Evolutionary conservation across 257 asterid genomes (phyloP), one percentile per base, ranked within the genome.

Genomic region (Apocynum venetum): DNA sequence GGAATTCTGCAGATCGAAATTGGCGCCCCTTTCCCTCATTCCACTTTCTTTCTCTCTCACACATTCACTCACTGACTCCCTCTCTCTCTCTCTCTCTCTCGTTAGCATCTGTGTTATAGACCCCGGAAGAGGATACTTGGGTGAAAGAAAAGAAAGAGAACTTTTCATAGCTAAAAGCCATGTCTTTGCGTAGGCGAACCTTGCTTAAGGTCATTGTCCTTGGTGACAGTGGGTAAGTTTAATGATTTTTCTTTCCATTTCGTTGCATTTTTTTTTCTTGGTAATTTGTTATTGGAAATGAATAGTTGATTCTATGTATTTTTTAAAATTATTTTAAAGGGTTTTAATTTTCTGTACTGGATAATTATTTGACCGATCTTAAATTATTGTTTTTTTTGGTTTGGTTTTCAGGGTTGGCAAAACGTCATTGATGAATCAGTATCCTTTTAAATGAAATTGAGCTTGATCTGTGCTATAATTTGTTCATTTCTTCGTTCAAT

Each of bases 351-450:
- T 35, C n/a, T 70, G 8, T 51, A 49, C 17, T 56, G 52, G 11
- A 4, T 51, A 5, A 9, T 78, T 53, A 25, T 59, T 71, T 51
- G 59, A 13, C 35, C 65, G 65, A 43, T 78, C 69, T 82, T 8
- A 25, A 4, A 61, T 67, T 71, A 19, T 53, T 76, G 41, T 6
- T 81, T 12, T 2, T 44, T 15, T 57, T 11, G 35, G 65, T 79
- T 80, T 69, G 76, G 72, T 76, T 78, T 78, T 41, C 93, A 96
- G 98, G 91, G 98, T 96, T 80, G 99, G 99, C 41, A 96, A 96
- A 78, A 96, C 99, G 76, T 96, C 99, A 75, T 87, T 95, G 88
- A 95, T 95, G 99, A 95, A 95, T 82, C 99, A 91, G 98, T 95
- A 95, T 93, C 99, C 91, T 78, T 83, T 69, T 60, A 20, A 68